Evolutionary conservation across 1,284 basidiomycete species (phyloP).

Genomic region (Marasmius oreades): DNA sequence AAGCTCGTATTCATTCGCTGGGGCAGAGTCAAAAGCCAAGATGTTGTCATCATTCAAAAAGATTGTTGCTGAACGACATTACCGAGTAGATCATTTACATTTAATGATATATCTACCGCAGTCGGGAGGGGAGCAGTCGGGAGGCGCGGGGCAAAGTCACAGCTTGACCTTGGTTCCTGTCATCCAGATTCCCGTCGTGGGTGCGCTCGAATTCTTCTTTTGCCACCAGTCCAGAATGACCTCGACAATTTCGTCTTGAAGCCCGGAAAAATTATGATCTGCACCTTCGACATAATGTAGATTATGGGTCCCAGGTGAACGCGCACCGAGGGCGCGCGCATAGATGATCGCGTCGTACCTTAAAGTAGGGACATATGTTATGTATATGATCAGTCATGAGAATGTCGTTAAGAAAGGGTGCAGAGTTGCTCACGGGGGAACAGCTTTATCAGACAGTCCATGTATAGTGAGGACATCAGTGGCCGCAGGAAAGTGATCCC

Average conservation of each 20-base stretch:
- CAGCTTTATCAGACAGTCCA: constrained; percentile 58
- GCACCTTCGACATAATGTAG: constrained; percentile 64
- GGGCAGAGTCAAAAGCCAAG: too few species aligned
- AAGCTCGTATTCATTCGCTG: too few species aligned
- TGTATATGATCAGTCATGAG: neutral
- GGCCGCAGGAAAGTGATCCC: constrained; percentile 55
- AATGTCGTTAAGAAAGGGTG: neutral
- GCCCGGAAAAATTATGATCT: constrained; percentile 71
- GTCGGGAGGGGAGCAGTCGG: too few species aligned
- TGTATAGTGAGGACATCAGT: constrained; percentile 68
- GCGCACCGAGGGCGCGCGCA: constrained; percentile 51
- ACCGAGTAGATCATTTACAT: too few species aligned
- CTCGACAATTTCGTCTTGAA: constrained; percentile 58
- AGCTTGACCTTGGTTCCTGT: constrained; percentile 48
- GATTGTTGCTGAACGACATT: too few species aligned
- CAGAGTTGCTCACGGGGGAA: constrained; percentile 55
- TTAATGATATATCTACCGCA: too few species aligned
- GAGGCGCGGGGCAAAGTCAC: constrained; percentile 17
- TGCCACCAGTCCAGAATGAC: constrained; percentile 63
- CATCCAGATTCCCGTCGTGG: constrained; percentile 57
- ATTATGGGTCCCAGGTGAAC: constrained; percentile 62
- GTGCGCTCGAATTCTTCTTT: constrained; percentile 33
- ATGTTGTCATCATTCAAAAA: too few species aligned
- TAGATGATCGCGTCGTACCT: constrained; percentile 74
- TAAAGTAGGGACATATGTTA: too few species aligned